These are phyloP conservation scores for Symbiotaphrina buchneri DNA, from an alignment of 495 filamentous ascomycete genomes.

Conservation along the genomic window DNA sequence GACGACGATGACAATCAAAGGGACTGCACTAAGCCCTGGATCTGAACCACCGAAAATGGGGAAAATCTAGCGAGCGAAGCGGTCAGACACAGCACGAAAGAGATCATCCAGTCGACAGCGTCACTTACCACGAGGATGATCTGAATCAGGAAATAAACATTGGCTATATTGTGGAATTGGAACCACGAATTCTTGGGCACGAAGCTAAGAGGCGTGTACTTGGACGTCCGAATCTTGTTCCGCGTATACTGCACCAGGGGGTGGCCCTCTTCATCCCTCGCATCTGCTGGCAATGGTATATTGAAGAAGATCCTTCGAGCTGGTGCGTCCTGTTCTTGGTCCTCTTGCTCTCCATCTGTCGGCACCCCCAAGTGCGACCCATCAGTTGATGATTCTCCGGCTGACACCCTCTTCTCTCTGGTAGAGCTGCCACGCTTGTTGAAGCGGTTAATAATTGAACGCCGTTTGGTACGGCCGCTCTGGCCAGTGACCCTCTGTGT, in stretches of 20 bases:
- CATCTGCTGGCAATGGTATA: conserved; percentile 50
- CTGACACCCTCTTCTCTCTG: conserved; percentile 48
- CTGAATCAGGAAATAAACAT: conserved; percentile 92
- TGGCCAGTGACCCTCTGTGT: conserved; percentile 58
- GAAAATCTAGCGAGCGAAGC: conserved; percentile 46
- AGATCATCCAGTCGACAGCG: background rate
- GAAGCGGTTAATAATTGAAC: conserved; percentile 61
- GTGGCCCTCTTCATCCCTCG: conserved; percentile 64
- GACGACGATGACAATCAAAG: conserved; percentile 82
- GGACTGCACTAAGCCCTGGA: conserved; percentile 74
- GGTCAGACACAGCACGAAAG: background rate
- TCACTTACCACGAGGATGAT: conserved; percentile 80
- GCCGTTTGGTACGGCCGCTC: conserved; percentile 56
- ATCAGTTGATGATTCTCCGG: conserved; percentile 11
- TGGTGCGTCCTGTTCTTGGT: conserved; percentile 9
- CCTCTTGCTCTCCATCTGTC: conserved; percentile 13
- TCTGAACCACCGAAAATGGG: conserved; percentile 85
- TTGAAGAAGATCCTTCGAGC: conserved; percentile 63
- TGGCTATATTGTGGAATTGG: conserved; percentile 97
- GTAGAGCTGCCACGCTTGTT: conserved; percentile 33
- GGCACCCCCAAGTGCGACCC: too few species aligned
- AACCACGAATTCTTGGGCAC: conserved; percentile 94
- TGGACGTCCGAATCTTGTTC: conserved; percentile 95
- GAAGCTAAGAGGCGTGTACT: conserved; percentile 91
- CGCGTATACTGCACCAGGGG: conserved; percentile 47